Percentiles rank a stretch among this genome's conserved stretches.
These are phyloP conservation scores for Jaenimonas drosophilae DNA, from an alignment of 208 protist species.

Conservation along the genomic window DNA sequence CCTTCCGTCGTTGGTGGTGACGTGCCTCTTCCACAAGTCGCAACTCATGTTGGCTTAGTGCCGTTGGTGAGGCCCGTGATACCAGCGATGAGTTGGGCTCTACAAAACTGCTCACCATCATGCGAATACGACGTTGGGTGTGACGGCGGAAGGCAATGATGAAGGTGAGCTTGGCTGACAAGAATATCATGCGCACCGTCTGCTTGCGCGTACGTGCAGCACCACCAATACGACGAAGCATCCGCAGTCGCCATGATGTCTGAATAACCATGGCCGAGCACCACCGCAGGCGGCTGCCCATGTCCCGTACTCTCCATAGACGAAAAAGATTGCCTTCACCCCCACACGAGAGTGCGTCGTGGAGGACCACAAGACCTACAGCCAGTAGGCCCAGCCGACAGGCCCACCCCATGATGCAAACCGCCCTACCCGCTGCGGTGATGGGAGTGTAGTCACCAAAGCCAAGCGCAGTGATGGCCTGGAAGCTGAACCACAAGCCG, in stretches of 20 bases:
- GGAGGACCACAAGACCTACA: slow-evolving; percentile 4
- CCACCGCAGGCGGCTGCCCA: not conserved
- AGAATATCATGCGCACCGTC: no score
- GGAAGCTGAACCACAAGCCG: slow-evolving; percentile 70
- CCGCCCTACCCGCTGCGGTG: slow-evolving; percentile 25
- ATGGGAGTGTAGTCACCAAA: slow-evolving; percentile 68
- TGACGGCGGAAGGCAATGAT: no score
- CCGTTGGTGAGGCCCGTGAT: slow-evolving; percentile 32
- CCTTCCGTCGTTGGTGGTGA: slow-evolving; percentile 41
- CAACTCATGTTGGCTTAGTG: no score
- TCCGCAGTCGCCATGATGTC: no score
- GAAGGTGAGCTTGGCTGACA: no score
- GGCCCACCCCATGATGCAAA: slow-evolving; percentile 41
- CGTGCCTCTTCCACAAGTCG: slow-evolving; percentile 23
- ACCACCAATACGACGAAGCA: no score
- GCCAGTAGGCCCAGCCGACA: slow-evolving; percentile 15
- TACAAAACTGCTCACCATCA: no score
- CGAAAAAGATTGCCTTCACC: not conserved
- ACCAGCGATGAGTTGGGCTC: no score
- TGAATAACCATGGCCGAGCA: not conserved
- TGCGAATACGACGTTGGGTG: no score
- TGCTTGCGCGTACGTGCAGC: no score
- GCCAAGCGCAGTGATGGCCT: slow-evolving; percentile 62
- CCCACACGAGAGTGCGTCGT: not conserved
- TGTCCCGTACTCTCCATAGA: not conserved